These are phyloP conservation scores for Fusarium sp. DNA, from an alignment of 2,329 filamentous ascomycete species.

Conservation along the genomic window DNA sequence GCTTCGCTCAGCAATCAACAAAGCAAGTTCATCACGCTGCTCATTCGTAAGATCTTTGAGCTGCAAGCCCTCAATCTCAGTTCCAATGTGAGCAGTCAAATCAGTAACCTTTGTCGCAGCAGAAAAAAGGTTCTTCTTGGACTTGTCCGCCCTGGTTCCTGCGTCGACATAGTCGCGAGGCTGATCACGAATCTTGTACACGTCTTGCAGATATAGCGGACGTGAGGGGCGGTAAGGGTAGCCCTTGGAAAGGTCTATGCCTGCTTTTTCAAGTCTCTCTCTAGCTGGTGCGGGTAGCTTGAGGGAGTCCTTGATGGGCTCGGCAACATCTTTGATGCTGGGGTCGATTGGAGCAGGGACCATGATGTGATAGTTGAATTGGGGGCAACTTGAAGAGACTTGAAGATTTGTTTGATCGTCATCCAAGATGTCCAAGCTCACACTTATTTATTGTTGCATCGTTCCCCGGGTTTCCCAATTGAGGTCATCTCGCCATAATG, in stretches of 20 bases:
- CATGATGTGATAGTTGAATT: conserved; percentile 47
- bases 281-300: conserved; percentile 69
- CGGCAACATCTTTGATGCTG: conserved; percentile 71
- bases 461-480: background rate
- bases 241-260: conserved; percentile 75
- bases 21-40: conserved; percentile 71
- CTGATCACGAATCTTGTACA: conserved; percentile 72
- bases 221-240: conserved; percentile 78
- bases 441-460: conserved; percentile 16
- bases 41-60: conserved; percentile 70
- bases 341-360: conserved; percentile 70
- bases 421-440: background rate
- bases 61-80: conserved; percentile 73
- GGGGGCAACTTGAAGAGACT: accelerated
- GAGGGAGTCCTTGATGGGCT: conserved; percentile 73
- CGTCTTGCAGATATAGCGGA: conserved; percentile 77
- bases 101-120: conserved; percentile 73
- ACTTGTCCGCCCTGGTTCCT: conserved; percentile 73
- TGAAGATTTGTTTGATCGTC: background rate
- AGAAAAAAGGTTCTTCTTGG: conserved; percentile 70
- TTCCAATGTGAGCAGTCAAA: conserved; percentile 72
- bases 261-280: conserved; percentile 73
- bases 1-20: conserved; percentile 72
- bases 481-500: conserved; percentile 26
- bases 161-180: conserved; percentile 69